Percentiles rank a stretch among this genome's conserved stretches.
Evolutionary conservation across 441 rosid genomes (phyloP).

Genomic region (Hura crepitans): DNA sequence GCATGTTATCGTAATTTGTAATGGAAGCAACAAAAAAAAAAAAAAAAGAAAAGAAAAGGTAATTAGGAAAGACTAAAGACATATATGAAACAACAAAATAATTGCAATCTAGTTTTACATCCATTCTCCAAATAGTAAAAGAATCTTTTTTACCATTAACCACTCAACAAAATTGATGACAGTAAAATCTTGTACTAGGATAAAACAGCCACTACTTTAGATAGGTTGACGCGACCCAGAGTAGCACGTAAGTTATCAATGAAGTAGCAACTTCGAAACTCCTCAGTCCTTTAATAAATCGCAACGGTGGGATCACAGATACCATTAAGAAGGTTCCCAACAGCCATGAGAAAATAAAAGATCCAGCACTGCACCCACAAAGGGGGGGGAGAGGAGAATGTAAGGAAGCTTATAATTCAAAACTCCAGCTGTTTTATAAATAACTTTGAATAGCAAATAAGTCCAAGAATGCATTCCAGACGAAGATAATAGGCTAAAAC

Average conservation of each 20-base stretch:
- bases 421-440: not conserved
- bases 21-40: not conserved
- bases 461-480: slow-evolving; percentile 2
- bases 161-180: slow-evolving; percentile 30
- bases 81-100: not conserved
- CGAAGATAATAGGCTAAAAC: not conserved
- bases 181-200: slow-evolving; percentile 1
- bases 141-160: slow-evolving; percentile 20
- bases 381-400: too few species aligned
- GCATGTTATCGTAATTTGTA: not conserved
- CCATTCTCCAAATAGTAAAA: slow-evolving; percentile 6
- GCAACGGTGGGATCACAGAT: slow-evolving; percentile 63
- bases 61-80: not conserved
- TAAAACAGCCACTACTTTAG: slow-evolving; percentile 44
- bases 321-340: slow-evolving; percentile 95
- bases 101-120: slow-evolving; percentile 14
- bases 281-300: slow-evolving; percentile 67
- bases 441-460: slow-evolving; percentile 11
- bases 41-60: not conserved
- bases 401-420: slow-evolving; percentile 23
- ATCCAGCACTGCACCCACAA: slow-evolving; percentile 76
- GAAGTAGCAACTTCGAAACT: slow-evolving; percentile 85
- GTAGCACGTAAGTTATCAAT: slow-evolving; percentile 68
- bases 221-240: slow-evolving; percentile 86
- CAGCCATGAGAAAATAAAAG: slow-evolving; percentile 82